Percentiles rank a stretch among this genome's conserved stretches.
Conservation (phyloP, 2,329 filamentous ascomycete species). For the Colletotrichum lentis region DNA sequence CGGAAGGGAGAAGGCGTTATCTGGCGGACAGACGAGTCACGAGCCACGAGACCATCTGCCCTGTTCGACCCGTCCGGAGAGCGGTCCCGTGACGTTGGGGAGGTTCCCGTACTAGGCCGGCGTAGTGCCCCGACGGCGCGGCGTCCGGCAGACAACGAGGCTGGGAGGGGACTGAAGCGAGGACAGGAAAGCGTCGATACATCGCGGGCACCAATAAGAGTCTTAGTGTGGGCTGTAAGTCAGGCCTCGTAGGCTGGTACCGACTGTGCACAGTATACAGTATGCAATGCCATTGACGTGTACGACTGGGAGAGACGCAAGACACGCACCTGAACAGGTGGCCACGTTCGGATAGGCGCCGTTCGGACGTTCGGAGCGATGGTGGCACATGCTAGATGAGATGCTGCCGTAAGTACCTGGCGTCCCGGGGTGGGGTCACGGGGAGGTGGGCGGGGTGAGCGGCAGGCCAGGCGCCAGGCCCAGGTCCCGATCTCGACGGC, state of each 20-base stretch:
- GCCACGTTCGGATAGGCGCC: neutral
- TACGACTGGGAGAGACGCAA: neutral
- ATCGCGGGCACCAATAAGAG: conserved; percentile 29
- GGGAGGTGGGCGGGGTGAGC: conserved; percentile 15
- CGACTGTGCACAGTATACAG: too few relatives aligned
- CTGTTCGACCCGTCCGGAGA: neutral
- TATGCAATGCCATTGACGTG: neutral
- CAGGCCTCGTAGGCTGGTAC: neutral
- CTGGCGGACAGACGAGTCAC: neutral
- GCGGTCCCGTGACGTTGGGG: conserved; percentile 15
- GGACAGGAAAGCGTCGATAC: neutral
- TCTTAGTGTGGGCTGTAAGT: neutral
- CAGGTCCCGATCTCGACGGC: conserved; percentile 15
- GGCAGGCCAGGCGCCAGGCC: neutral
- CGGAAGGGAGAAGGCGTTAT: neutral
- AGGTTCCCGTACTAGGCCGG: neutral
- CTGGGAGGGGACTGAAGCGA: conserved; percentile 8
- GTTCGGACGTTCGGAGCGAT: neutral
- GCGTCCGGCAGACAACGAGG: neutral
- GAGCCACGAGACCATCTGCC: conserved; percentile 21
- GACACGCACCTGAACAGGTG: neutral
- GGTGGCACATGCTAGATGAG: conserved; percentile 23
- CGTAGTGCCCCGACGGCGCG: neutral
- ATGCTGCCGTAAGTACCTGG: conserved; percentile 6
- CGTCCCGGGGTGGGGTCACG: conserved; percentile 26